Conservation (phyloP, 345 rosid genomes). For the Citrus sp. region DNA sequence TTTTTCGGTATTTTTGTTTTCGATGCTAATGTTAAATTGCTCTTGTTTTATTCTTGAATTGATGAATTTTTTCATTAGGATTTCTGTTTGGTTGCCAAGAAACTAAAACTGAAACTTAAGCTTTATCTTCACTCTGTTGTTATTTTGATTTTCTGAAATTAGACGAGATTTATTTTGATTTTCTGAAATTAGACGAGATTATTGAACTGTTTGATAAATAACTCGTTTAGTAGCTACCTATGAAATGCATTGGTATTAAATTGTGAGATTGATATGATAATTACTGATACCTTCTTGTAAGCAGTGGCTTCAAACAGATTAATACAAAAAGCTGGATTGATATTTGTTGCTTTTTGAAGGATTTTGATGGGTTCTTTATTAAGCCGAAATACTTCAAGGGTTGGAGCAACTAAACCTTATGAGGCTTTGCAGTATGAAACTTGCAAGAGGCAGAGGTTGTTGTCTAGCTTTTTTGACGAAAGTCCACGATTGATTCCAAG, state of each 20-base stretch:
- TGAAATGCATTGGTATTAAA: not conserved
- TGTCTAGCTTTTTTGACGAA: conserved; percentile 28
- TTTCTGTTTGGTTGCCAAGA: not conserved
- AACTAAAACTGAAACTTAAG: not conserved
- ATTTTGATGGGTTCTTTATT: conserved; percentile 14
- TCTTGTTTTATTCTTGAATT: not conserved
- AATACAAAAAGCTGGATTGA: not conserved
- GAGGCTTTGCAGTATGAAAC: conserved; percentile 27
- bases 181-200: not conserved
- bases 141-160: not conserved
- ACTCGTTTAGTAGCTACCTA: not conserved
- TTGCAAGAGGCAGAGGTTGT: conserved; percentile 47
- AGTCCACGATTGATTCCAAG: conserved; percentile 62
- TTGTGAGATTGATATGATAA: not conserved
- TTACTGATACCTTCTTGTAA: not conserved
- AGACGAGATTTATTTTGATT: not conserved
- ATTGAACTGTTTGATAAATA: not conserved
- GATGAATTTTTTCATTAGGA: not conserved
- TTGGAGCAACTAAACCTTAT: not conserved
- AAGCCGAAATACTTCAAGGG: not conserved
- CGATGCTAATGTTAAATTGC: too few species aligned
- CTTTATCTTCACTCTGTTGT: not conserved
- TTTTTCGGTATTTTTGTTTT: too few species aligned
- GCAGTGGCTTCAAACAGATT: conserved; percentile 1
- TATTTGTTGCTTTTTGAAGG: not conserved